A percentile compares a stretch with the other conserved stretches of the same genome.
Evolutionary conservation across 805 yeast genomes (phyloP).

Genomic region (Saturnispora kantuleensis): DNA sequence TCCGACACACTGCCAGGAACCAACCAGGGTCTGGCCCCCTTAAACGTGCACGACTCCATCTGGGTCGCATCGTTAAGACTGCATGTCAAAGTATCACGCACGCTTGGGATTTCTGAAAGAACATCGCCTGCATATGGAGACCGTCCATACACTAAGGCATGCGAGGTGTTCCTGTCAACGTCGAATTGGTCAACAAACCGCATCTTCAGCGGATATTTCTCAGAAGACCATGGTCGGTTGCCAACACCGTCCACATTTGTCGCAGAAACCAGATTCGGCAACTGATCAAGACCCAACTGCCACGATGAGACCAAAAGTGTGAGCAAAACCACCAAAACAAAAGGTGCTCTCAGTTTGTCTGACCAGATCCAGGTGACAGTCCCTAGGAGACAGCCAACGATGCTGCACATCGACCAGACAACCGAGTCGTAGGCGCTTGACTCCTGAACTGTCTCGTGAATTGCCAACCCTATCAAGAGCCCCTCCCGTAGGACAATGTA

Average conservation of each 20-base stretch:
- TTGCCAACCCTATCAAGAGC: slow-evolving; percentile 48
- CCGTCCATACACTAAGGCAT: slow-evolving; percentile 31
- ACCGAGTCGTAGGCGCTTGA: slow-evolving; percentile 34
- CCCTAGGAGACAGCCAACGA: slow-evolving; percentile 24
- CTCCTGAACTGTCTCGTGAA: slow-evolving; percentile 67
- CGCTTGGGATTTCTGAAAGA: slow-evolving; percentile 54
- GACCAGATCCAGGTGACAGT: slow-evolving; percentile 6
- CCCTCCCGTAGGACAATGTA: slow-evolving; percentile 46
- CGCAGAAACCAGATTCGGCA: slow-evolving; percentile 24
- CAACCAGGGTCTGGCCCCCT: slow-evolving; percentile 39
- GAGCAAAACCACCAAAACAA: not conserved
- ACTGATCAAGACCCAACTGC: slow-evolving; percentile 55
- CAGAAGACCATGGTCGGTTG: slow-evolving; percentile 22
- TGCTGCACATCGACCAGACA: slow-evolving; percentile 29
- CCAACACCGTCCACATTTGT: slow-evolving; percentile 3
- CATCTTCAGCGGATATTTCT: slow-evolving; percentile 56
- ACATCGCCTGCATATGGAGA: slow-evolving; percentile 37
- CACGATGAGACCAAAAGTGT: slow-evolving; percentile 13
- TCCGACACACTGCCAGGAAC: slow-evolving; percentile 29
- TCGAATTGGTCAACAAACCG: slow-evolving; percentile 58
- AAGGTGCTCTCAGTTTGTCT: slow-evolving; percentile 3
- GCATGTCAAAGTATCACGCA: slow-evolving; percentile 22
- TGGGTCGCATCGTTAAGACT: slow-evolving; percentile 31
- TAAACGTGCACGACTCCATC: slow-evolving; percentile 43
- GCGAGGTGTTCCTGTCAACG: slow-evolving; percentile 21